Evolutionary conservation across 2,329 filamentous ascomycete genomes (phyloP).

Genomic region (Waltergamsia citrina): DNA sequence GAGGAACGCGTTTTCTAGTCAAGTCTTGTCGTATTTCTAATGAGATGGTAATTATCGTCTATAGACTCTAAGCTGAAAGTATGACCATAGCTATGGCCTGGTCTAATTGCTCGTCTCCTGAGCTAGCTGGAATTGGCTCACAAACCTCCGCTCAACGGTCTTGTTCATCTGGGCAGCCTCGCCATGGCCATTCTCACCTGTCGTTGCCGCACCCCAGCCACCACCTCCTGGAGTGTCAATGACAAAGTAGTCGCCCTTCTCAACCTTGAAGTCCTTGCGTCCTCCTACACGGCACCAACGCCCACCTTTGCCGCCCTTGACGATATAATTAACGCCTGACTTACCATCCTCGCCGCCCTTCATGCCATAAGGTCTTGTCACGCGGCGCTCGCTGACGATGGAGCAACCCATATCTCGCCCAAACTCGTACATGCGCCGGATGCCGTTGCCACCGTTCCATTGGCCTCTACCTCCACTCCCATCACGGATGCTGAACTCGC

Average conservation of each 20-base stretch:
- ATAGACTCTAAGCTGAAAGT: too few relatives aligned
- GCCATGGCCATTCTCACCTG: background rate
- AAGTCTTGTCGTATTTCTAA: too few relatives aligned
- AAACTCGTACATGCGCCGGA: conserved; percentile 68
- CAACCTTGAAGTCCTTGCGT: conserved; percentile 50
- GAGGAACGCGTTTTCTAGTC: too few relatives aligned
- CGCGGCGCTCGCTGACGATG: conserved; percentile 64
- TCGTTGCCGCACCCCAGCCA: conserved; percentile 35
- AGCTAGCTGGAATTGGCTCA: conserved; percentile 7
- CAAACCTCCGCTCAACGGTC: conserved; percentile 5
- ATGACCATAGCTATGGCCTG: too few relatives aligned
- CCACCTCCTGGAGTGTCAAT: conserved; percentile 52
- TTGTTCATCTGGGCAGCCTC: background rate
- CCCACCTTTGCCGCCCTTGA: conserved; percentile 15
- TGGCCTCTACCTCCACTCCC: conserved; percentile 55
- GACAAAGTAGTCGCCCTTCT: conserved; percentile 48
- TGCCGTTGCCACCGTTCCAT: conserved; percentile 61
- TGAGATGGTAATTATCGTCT: too few relatives aligned
- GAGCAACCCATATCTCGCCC: conserved; percentile 62
- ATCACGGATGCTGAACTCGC: conserved; percentile 54
- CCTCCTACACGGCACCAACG: conserved; percentile 29
- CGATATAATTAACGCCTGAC: conserved; percentile 46
- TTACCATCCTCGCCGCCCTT: conserved; percentile 57
- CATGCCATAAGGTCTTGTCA: conserved; percentile 64
- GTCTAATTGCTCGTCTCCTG: conserved; percentile 7